These are phyloP conservation scores for Pneumocystis oryctolagi DNA, from an alignment of 1,139 yeast species.

Conservation along the genomic window DNA sequence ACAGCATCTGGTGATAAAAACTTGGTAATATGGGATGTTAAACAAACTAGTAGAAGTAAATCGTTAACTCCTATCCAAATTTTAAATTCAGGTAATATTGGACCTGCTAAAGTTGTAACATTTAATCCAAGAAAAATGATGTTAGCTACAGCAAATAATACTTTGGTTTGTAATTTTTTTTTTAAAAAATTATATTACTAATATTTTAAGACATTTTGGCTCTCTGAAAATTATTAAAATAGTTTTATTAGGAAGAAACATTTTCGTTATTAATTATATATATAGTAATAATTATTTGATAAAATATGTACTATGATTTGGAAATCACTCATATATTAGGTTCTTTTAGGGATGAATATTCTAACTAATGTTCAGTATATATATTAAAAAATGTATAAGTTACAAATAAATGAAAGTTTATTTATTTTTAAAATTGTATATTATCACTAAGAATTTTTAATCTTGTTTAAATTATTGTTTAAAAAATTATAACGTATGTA, in stretches of 20 bases:
- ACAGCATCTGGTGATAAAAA: conserved; percentile 30
- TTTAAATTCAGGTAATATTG: conserved; percentile 23
- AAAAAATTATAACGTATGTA: too few species aligned
- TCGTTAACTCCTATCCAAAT: conserved; percentile 20
- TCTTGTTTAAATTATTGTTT: too few species aligned
- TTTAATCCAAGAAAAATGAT: conserved; percentile 69
- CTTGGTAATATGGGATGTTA: conserved; percentile 48
- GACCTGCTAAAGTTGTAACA: conserved; percentile 45
- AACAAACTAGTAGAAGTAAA: conserved; percentile 19
- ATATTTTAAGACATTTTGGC: background rate
- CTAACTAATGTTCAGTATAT: too few species aligned
- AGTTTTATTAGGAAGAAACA: background rate
- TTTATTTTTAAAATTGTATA: too few species aligned
- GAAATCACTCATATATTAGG: too few species aligned
- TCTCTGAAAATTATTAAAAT: background rate
- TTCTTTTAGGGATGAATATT: background rate
- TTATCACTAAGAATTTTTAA: too few species aligned
- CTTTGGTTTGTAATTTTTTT: conserved; percentile 13
- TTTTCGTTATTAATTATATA: background rate
- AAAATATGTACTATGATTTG: background rate
- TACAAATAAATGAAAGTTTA: too few species aligned
- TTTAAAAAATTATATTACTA: background rate
- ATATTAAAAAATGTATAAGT: background rate
- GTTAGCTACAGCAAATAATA: conserved; percentile 64
- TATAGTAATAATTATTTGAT: background rate